phyloP scores from a whole-genome alignment of 1,284 basidiomycete genomes.

The Sutorius eximius region DNA sequence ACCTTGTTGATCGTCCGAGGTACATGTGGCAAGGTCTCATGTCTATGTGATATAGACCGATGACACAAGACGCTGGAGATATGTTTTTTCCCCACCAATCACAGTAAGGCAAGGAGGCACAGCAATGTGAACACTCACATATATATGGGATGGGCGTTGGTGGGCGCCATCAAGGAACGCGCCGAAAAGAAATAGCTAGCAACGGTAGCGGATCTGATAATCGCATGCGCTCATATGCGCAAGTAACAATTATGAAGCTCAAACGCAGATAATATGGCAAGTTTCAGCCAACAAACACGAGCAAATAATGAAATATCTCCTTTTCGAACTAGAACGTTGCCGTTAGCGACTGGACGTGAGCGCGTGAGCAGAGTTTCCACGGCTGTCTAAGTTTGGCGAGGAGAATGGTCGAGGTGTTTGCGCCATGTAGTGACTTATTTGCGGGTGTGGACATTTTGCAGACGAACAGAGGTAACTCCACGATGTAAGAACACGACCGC shows the following conservation, averaged over 20 bases:
- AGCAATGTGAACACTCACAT: background rate
- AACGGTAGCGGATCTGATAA: background rate
- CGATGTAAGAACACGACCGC: constrained; percentile 1
- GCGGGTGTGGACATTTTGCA: too few species aligned
- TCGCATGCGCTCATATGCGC: background rate
- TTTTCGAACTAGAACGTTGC: too few species aligned
- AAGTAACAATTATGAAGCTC: background rate
- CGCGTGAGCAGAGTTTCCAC: too few species aligned
- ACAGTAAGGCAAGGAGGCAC: background rate
- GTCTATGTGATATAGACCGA: background rate
- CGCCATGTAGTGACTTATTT: too few species aligned
- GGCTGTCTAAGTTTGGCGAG: too few species aligned
- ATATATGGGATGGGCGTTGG: too few species aligned
- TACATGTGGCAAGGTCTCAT: background rate
- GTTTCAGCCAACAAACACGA: background rate
- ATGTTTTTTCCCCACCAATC: background rate
- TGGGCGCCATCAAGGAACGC: background rate
- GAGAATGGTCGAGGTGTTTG: too few species aligned
- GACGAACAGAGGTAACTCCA: too few species aligned
- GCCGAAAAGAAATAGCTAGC: background rate
- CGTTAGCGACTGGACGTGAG: too few species aligned
- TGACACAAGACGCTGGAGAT: background rate
- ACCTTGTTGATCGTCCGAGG: background rate
- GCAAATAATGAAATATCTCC: background rate
- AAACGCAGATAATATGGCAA: background rate